Evolutionary conservation across 1,284 basidiomycete genomes (phyloP), one percentile per base, ranked within the genome.

Genomic region (Ceratobasidium sp.): DNA sequence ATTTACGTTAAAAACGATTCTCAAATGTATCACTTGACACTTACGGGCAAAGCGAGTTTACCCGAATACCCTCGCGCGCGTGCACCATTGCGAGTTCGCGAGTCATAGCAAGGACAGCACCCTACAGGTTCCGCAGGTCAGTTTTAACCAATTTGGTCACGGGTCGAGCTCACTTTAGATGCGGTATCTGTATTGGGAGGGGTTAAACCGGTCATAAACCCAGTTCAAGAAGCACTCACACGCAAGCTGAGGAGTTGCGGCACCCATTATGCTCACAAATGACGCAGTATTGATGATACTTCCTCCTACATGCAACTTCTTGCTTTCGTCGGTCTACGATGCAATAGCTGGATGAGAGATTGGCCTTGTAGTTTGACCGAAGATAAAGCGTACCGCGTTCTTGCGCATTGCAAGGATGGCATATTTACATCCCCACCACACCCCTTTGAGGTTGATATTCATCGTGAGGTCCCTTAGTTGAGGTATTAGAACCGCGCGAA

Each of bases 341-440:
- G 20, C 23, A 42, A 28, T 20, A 33, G 33, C n/a, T n/a, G n/a
- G n/a, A 26, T 66, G 5, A 46, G 44, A 26, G 46, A 10, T 23
- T 12, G 66, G 23, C 10, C 5, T 26, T n/a, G 12, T n/a, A 54
- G 4, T 15, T 7, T 17, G 26, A 57, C 52, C 38, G 23, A 68
- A 54, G 33, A 42, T 26, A 48, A 73, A 56, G 50, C 70, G 6
- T 57, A 73, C 70, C 15, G 94, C 90, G 86, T 98, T 98, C 80
- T 95, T 87, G 80, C 95, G 92, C 97, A 99, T 99, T 33, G 97
- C 97, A 75, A 93, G 88, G 83, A 99, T 96, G 7, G 96, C 97
- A 83, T 99, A 93, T 86, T 98, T 98, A 89, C 94, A 97, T 62
- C 97, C 97, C 92, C 93, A 99, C 97, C 97, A 98, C 78, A 98